Evolutionary conservation across 208 protist genomes (phyloP), one percentile per base, ranked within the genome.

Genomic region (Wallacemonas collosoma): DNA sequence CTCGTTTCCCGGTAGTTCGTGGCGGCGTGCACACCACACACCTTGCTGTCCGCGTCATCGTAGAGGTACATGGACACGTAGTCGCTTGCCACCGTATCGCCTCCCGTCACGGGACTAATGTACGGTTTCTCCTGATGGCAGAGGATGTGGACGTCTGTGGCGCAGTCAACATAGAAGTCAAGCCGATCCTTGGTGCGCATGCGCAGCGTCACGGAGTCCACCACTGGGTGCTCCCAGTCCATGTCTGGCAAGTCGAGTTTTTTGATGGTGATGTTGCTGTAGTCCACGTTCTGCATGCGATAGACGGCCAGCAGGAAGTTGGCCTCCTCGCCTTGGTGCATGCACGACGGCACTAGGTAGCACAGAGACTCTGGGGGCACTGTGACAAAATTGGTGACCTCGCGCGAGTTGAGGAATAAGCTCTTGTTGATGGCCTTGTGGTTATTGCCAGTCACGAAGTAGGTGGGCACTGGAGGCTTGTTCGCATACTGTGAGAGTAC

Each of bases 391-490:
- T 79, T 81, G 67, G 75, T 65, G 43, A 77, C 75, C 55, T 90
- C 85, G 15, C 85, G 72, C 14, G 79, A 81, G 74, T 87, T 85
- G n/a, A 90, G 45, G 71, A 85, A 90, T 8, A 94, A 80, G 55
- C 87, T 86, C 77, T 91, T 92, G 73, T 86, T 65, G 36, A 94
- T 85, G 8, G 81, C 40, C 67, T 85, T 85, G 74, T 94, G 86
- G 72, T 91, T 92, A 76, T 92, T 92, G 63, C 82, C 83, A 1
- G 89, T 94, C 38, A 94, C 80, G 66, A 82, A 86, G 71, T 84
- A 88, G 3, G 85, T 91, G 6, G 86, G 80, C 35, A 92, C 78
- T 11, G 76, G 77, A 44, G 68, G 63, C 14, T 56, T 71, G 62
- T 73, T 75, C 45, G 70, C 76, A 62, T 69, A 79, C 71, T 90